phyloP scores from a whole-genome alignment of 208 protist species.

The Jaenimonas drosophilae region DNA sequence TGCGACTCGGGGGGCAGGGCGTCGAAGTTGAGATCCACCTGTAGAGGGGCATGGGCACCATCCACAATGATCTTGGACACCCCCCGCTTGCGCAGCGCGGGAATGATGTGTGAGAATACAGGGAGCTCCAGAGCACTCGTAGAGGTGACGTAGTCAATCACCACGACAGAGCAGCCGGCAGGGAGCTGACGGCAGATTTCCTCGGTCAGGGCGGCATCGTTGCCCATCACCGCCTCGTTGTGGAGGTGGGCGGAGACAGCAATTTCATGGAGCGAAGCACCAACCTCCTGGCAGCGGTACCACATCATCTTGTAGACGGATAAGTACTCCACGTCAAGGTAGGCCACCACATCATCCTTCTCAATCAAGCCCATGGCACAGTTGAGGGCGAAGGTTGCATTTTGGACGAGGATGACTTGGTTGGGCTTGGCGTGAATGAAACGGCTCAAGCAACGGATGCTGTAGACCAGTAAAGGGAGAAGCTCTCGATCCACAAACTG shows the following conservation, averaged over 20 bases:
- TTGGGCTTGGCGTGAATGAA: constrained; percentile 62
- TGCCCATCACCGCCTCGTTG: constrained; percentile 46
- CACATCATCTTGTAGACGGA: constrained; percentile 88
- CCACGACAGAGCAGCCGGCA: constrained; percentile 49
- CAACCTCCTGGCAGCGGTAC: constrained; percentile 68
- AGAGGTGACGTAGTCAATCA: constrained; percentile 87
- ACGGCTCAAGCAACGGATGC: constrained; percentile 47
- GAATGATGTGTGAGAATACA: constrained; percentile 75
- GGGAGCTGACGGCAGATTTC: constrained; percentile 57
- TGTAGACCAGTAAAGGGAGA: constrained; percentile 75
- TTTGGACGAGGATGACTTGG: constrained; percentile 84
- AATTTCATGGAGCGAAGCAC: constrained; percentile 54
- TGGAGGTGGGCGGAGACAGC: constrained; percentile 45
- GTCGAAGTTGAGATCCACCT: constrained; percentile 66
- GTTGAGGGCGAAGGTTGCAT: constrained; percentile 86
- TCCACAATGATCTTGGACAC: constrained; percentile 84
- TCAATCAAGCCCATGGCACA: constrained; percentile 68
- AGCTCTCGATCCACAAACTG: constrained; percentile 83
- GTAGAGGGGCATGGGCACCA: constrained; percentile 79
- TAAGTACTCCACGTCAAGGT: constrained; percentile 79
- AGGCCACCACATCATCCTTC: constrained; percentile 62
- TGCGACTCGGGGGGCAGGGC: constrained; percentile 28
- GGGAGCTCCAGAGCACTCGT: constrained; percentile 73
- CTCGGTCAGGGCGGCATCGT: constrained; percentile 42
- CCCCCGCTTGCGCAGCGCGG: constrained; percentile 42